Percentiles rank a stretch among this genome's conserved stretches.
phyloP scores from a whole-genome alignment of 2,329 filamentous ascomycete species.

The Penicillium sp. region DNA sequence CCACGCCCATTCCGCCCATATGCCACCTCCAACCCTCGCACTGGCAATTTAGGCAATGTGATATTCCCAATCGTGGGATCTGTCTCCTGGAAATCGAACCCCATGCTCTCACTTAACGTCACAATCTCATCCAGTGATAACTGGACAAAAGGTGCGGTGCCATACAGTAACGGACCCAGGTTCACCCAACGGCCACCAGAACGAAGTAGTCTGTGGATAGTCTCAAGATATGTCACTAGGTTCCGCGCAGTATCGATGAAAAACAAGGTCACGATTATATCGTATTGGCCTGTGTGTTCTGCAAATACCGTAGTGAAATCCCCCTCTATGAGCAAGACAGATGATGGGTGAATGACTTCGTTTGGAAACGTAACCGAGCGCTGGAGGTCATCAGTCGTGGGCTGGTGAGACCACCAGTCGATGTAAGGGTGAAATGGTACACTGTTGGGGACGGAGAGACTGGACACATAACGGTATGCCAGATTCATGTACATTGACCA shows the following conservation, averaged over 20 bases:
- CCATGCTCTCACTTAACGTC: conserved; percentile 49
- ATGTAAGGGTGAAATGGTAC: conserved; percentile 52
- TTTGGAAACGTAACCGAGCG: conserved; percentile 52
- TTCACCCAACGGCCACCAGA: conserved; percentile 57
- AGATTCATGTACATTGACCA: conserved; percentile 61
- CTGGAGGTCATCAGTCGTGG: conserved; percentile 49
- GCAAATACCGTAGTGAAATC: conserved; percentile 53
- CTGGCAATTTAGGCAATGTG: conserved; percentile 44
- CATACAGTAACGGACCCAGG: conserved; percentile 57
- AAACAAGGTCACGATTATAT: conserved; percentile 57
- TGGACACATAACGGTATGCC: conserved; percentile 53
- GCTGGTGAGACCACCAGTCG: conserved; percentile 59
- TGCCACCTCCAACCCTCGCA: conserved; percentile 50
- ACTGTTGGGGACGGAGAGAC: conserved; percentile 21
- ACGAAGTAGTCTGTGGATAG: conserved; percentile 50
- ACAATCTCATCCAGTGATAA: conserved; percentile 57
- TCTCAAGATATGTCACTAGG: conserved; percentile 56
- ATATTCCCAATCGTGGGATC: conserved; percentile 43
- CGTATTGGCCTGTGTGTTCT: conserved; percentile 37
- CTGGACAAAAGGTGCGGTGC: conserved; percentile 56
- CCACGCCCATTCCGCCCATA: conserved; percentile 56
- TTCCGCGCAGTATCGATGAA: conserved; percentile 63
- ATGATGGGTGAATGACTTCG: conserved; percentile 31
- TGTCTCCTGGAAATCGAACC: conserved; percentile 53
- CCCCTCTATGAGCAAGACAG: conserved; percentile 51